Evolutionary conservation across 2,329 filamentous ascomycete species (phyloP).

Genomic region (Fusarium sp.): DNA sequence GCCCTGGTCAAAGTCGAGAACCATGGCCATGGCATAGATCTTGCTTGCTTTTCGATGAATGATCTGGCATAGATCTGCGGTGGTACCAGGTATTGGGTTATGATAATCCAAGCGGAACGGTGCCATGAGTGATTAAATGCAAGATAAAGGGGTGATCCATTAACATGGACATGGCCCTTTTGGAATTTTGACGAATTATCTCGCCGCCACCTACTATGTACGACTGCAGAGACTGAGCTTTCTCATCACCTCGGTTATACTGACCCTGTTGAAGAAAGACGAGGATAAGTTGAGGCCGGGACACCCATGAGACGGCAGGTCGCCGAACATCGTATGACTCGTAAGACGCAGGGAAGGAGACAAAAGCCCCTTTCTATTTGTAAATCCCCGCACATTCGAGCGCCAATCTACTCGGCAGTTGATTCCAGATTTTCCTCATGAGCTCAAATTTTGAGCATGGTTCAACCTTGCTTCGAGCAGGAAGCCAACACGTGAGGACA

Average conservation of each 20-base stretch:
- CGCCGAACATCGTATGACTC: not conserved
- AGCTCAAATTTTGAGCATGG: not conserved
- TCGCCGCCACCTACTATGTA: not conserved
- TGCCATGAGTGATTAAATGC: not conserved
- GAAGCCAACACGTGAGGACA: not conserved
- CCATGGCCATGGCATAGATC: not conserved
- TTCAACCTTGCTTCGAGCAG: not conserved
- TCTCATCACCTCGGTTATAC: not conserved
- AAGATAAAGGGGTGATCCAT: not conserved
- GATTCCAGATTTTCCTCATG: not conserved
- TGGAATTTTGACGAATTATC: not conserved
- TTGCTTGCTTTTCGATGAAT: not conserved
- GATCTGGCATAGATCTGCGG: conserved; percentile 3
- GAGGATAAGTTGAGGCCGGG: not conserved
- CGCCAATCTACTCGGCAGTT: not conserved
- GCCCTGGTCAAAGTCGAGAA: not conserved
- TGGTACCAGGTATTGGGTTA: not conserved
- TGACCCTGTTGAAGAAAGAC: not conserved
- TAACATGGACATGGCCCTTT: not conserved
- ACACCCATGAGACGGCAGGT: not conserved
- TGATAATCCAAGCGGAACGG: not conserved
- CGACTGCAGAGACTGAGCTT: not conserved
- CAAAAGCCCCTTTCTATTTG: not conserved
- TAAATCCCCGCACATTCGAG: not conserved
- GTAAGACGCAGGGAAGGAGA: not conserved